Evolutionary conservation across 305 asterid species (phyloP).

Genomic region (Ilex paraguariensis): DNA sequence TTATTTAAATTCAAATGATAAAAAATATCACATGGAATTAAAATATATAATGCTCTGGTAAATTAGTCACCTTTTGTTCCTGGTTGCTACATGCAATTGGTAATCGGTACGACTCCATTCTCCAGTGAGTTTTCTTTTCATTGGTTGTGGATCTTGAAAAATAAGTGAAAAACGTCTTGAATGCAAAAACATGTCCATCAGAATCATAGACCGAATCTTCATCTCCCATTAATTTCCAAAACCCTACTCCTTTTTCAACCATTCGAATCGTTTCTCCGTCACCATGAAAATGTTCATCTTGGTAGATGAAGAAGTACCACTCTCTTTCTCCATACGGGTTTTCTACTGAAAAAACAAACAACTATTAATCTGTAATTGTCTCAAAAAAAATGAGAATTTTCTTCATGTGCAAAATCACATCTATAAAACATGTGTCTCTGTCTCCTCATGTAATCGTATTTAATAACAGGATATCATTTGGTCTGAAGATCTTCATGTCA

Average conservation of each 20-base stretch:
- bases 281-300: slow-evolving; percentile 21
- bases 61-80: slow-evolving; percentile 1
- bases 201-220: slow-evolving; percentile 21
- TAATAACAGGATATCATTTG: no score
- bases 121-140: slow-evolving; percentile 25
- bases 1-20: no score
- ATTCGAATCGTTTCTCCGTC: not conserved
- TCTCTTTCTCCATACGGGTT: slow-evolving; percentile 2
- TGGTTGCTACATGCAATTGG: not conserved
- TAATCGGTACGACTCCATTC: slow-evolving; percentile 24
- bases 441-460: no score
- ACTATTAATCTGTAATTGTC: no score
- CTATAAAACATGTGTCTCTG: no score
- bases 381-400: no score
- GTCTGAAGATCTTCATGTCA: no score
- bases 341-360: slow-evolving; percentile 1
- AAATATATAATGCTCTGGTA: no score
- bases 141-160: slow-evolving; percentile 4
- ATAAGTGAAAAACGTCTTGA: slow-evolving; percentile 18
- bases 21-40: no score
- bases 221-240: slow-evolving; percentile 19
- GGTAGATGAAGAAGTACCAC: slow-evolving; percentile 19
- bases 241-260: slow-evolving; percentile 25
- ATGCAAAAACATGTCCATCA: slow-evolving; percentile 14
- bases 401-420: no score